Percentiles rank a stretch among this genome's conserved stretches.
These are phyloP conservation scores for Tricholoma furcatifolium DNA, from an alignment of 768 basidiomycete genomes.

Conservation along the genomic window DNA sequence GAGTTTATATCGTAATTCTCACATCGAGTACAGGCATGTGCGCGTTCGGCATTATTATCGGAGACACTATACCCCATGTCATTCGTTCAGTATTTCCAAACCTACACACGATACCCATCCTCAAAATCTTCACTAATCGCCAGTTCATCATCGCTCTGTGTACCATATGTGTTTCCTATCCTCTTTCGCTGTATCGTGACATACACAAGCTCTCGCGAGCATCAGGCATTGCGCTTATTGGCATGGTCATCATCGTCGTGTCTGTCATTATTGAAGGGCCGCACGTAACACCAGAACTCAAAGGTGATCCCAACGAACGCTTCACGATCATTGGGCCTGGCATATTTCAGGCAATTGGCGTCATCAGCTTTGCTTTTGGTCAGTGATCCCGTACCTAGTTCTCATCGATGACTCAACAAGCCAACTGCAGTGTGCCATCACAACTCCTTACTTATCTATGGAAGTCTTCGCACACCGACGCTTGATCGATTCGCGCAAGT, in stretches of 20 bases:
- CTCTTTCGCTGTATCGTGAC: conserved; percentile 92
- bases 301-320: conserved; percentile 72
- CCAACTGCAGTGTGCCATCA: conserved; percentile 80
- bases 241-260: conserved; percentile 92
- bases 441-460: conserved; percentile 95
- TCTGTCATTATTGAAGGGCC: conserved; percentile 85
- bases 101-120: conserved; percentile 63
- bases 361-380: conserved; percentile 92
- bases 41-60: conserved; percentile 96
- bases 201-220: conserved; percentile 96
- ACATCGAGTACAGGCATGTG: conserved; percentile 75
- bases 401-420: conserved; percentile 3
- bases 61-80: conserved; percentile 96
- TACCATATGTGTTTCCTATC: conserved; percentile 89
- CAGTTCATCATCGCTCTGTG: conserved; percentile 87
- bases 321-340: conserved; percentile 78
- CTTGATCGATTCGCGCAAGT: conserved; percentile 91
- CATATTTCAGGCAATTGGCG: conserved; percentile 93
- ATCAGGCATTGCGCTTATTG: conserved; percentile 83
- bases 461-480: conserved; percentile 88
- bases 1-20: background rate
- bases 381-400: conserved; percentile 5
- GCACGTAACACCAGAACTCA: conserved; percentile 67
- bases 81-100: conserved; percentile 82
- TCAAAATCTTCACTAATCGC: conserved; percentile 78